Base-by-base conservation (phyloP, 306 rosid genomes). In the Cicer bijugum region DNA sequence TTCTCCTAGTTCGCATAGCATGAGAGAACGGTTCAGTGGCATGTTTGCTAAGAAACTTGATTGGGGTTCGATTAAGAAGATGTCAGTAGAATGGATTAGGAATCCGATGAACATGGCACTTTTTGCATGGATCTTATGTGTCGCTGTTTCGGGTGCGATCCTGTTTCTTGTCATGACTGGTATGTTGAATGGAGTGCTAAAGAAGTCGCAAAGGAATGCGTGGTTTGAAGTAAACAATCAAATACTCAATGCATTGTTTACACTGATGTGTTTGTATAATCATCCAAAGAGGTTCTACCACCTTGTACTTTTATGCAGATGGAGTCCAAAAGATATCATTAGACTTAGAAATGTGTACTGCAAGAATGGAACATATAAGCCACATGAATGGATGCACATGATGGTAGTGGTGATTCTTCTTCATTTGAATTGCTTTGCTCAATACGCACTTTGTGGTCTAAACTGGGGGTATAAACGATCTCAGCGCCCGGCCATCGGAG, bases 151-250 rank as follows among this genome's bases (percentile, higher is more conserved):
- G 0, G 97, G 99, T 59, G 97, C 97, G 10, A 90, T 95, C 67
- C 69, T 95, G 74, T 95, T 95, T 79, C 90, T 94, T 59, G 97
- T 91, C 58, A 94, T 94, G 99, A 94, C 96, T 42, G 99, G 99
- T 53, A 91, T 95, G 97, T 81, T 95, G 75, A 86, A 95, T 71
- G 60, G 20, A 45, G 97, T 62, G 45, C 42, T 95, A 1, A 81
- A 80, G 17, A 95, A 90, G 81, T 81, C 97, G 6, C 75, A 81
- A 65, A 88, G 97, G 79, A 72, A 95, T 59, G 79, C 67, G 5
- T 95, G 97, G 99, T 95, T 91, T 63, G 99, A 95, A 84, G 91
- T 95, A 23, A 91, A 95, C 80, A 95, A 95, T 75, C 99, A 91
- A 87, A 91, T 95, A 81, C 93, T 91, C 63, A 95, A 91, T 74